Percentiles rank a stretch among this genome's conserved stretches.
Conservation (phyloP, 768 basidiomycete species). For the Glaciozyma antarctica region DNA sequence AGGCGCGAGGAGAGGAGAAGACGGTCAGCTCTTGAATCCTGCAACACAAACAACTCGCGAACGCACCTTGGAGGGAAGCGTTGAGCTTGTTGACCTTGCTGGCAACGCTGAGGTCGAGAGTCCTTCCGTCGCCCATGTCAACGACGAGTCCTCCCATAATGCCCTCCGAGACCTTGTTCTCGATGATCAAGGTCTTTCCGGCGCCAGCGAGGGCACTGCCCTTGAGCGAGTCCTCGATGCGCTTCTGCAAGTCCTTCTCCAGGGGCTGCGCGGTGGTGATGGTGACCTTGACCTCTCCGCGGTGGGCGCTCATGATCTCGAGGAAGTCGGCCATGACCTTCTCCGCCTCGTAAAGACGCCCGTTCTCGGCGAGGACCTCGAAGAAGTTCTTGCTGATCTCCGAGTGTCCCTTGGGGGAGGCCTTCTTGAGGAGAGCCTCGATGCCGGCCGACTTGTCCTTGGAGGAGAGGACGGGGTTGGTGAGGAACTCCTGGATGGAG, state of each 20-base stretch:
- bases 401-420: conserved; percentile 48
- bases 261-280: conserved; percentile 63
- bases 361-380: conserved; percentile 81
- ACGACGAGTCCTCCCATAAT: conserved; percentile 85
- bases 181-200: conserved; percentile 77
- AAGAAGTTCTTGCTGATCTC: conserved; percentile 69
- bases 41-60: background rate
- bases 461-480: conserved; percentile 81
- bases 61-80: conserved; percentile 51
- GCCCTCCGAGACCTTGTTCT: conserved; percentile 92
- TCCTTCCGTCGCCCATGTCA: conserved; percentile 89
- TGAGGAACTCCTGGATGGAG: conserved; percentile 61
- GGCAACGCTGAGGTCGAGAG: conserved; percentile 87
- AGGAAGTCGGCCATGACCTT: conserved; percentile 87
- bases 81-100: conserved; percentile 93
- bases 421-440: conserved; percentile 50
- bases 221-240: conserved; percentile 78
- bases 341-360: conserved; percentile 70
- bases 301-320: conserved; percentile 75
- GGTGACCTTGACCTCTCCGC: conserved; percentile 82
- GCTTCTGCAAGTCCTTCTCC: conserved; percentile 60
- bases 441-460: conserved; percentile 66
- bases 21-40: background rate
- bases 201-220: conserved; percentile 71
- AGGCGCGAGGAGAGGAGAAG: background rate